phyloP scores from a whole-genome alignment of 345 rosid species.

The Viola odorata region DNA sequence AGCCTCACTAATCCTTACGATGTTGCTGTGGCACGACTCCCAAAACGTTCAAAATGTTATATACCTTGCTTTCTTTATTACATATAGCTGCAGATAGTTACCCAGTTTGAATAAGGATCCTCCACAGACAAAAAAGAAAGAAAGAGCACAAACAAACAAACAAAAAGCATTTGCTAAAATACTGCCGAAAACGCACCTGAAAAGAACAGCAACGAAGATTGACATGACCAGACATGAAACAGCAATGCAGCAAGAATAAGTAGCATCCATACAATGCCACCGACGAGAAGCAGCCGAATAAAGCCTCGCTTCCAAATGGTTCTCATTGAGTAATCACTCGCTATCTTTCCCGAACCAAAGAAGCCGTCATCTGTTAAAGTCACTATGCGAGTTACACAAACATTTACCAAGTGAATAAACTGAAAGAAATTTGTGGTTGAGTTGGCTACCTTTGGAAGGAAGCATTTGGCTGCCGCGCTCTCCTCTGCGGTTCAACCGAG shows the following conservation, averaged over 20 bases:
- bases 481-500: constrained; percentile 53
- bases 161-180: too few relatives aligned
- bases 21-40: constrained; percentile 74
- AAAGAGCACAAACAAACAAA: not conserved
- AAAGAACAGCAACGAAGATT: constrained; percentile 61
- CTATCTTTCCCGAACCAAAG: constrained; percentile 45
- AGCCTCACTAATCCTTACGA: constrained; percentile 42
- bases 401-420: not conserved
- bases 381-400: constrained; percentile 33
- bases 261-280: constrained; percentile 78
- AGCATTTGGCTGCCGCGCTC: constrained; percentile 40
- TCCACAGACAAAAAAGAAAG: not conserved
- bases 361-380: constrained; percentile 49
- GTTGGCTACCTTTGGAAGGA: constrained; percentile 34
- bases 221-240: constrained; percentile 89
- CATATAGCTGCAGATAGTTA: constrained; percentile 58
- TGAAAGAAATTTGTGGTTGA: not conserved
- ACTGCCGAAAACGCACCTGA: constrained; percentile 44
- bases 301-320: constrained; percentile 69
- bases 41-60: constrained; percentile 53
- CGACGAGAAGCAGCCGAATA: constrained; percentile 68
- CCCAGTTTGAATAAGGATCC: not conserved
- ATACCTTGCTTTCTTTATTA: constrained; percentile 79
- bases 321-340: constrained; percentile 45
- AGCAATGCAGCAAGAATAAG: constrained; percentile 62